Conservation (phyloP, 2,329 filamentous ascomycete species). For the Tothia fuscella region DNA sequence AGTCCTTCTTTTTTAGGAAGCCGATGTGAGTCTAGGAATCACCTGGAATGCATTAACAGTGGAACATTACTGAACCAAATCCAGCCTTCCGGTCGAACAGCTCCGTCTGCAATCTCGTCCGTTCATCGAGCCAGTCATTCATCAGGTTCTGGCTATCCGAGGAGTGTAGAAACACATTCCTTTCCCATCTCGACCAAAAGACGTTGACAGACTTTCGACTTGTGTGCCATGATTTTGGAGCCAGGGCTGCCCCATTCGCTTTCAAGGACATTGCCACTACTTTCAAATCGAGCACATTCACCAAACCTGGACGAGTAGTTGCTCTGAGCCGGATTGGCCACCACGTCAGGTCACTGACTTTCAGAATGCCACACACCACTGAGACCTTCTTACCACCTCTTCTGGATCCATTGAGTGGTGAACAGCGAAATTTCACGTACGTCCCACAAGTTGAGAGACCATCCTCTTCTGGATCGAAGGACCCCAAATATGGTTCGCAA, state of each 20-base stretch:
- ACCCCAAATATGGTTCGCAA: conserved; percentile 67
- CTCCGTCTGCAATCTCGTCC: conserved; percentile 37
- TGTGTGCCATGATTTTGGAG: conserved; percentile 57
- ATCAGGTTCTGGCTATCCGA: conserved; percentile 39
- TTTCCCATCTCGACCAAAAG: conserved; percentile 28
- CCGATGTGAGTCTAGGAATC: conserved; percentile 10
- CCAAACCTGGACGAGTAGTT: conserved; percentile 57
- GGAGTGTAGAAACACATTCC: conserved; percentile 32
- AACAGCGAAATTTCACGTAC: conserved; percentile 72
- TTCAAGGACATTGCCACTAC: conserved; percentile 59
- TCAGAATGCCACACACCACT: conserved; percentile 63
- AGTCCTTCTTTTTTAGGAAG: conserved; percentile 24
- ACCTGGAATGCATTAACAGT: not conserved
- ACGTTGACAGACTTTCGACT: conserved; percentile 45
- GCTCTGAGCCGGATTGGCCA: conserved; percentile 68
- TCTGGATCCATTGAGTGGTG: conserved; percentile 62
- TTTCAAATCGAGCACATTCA: conserved; percentile 65
- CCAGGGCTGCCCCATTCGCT: conserved; percentile 55
- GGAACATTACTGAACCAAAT: conserved; percentile 1
- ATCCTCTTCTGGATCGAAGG: conserved; percentile 37
- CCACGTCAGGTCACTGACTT: conserved; percentile 66
- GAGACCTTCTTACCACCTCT: conserved; percentile 77
- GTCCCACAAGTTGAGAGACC: conserved; percentile 55
- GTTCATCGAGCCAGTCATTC: conserved; percentile 36
- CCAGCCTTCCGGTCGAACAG: conserved; percentile 21